phyloP scores from a whole-genome alignment of 148 eudicot species.

The Vaccinium myrtillus region DNA sequence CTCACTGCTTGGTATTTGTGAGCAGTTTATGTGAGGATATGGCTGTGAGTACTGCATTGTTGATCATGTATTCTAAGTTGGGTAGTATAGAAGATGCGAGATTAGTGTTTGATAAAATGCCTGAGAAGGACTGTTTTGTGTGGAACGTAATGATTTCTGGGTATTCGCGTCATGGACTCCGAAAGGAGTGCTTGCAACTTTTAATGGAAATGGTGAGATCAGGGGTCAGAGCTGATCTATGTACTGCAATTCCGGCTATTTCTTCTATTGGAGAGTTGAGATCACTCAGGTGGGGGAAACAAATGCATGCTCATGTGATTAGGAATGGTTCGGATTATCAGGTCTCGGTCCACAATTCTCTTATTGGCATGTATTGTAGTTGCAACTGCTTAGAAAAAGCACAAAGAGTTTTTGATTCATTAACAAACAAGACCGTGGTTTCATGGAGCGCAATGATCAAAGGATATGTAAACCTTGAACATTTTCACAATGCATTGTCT shows the following conservation, averaged over 20 bases:
- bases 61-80: constrained; percentile 34
- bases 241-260: constrained; percentile 33
- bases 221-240: constrained; percentile 33
- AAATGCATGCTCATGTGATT: constrained; percentile 34
- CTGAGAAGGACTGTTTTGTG: constrained; percentile 34
- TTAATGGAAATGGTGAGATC: constrained; percentile 24
- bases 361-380: constrained; percentile 34
- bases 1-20: constrained; percentile 28
- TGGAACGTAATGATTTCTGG: constrained; percentile 41
- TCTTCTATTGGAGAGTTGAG: constrained; percentile 32
- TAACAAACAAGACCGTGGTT: constrained; percentile 26
- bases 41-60: constrained; percentile 31
- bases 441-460: constrained; percentile 36
- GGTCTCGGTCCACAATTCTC: constrained; percentile 37
- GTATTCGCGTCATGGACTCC: constrained; percentile 25
- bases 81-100: constrained; percentile 22
- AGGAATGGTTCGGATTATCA: constrained; percentile 32
- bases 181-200: constrained; percentile 21
- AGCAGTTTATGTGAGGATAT: constrained; percentile 25
- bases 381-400: constrained; percentile 27
- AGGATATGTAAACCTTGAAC: constrained; percentile 28
- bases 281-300: constrained; percentile 24
- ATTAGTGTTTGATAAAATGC: constrained; percentile 32
- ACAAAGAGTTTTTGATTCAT: constrained; percentile 22
- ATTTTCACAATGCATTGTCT: constrained; percentile 24